Conservation (phyloP, 305 asterid genomes). For the Solanum hybrid region DNA sequence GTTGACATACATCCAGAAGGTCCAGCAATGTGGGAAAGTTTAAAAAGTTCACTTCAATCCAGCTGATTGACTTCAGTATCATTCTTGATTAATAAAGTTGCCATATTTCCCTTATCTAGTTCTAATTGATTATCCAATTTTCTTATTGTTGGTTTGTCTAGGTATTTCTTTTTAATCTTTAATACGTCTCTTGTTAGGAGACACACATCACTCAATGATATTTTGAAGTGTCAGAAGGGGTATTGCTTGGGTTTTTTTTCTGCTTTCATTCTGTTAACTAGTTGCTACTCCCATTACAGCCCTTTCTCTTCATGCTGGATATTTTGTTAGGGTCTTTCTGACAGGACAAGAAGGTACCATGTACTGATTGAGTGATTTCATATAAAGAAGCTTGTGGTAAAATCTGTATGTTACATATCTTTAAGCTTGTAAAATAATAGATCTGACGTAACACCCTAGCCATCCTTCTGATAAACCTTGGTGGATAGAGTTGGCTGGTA, state of each 20-base stretch:
- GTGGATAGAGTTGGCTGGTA: not conserved
- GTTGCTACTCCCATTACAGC: not conserved
- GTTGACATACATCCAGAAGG: constrained; percentile 76
- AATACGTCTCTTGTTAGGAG: not conserved
- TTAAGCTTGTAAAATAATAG: not conserved
- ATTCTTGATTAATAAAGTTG: not conserved
- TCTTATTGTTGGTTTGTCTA: not conserved
- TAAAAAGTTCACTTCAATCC: constrained; percentile 27
- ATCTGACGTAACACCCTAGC: not conserved
- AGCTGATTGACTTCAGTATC: constrained; percentile 9
- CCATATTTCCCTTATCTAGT: not conserved
- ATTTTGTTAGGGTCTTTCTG: not conserved
- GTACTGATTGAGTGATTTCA: not conserved
- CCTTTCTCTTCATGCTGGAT: not conserved
- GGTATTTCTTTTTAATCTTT: not conserved
- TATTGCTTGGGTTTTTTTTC: not conserved
- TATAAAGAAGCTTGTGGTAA: not conserved
- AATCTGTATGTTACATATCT: not conserved
- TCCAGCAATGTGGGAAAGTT: constrained; percentile 49
- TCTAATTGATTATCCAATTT: not conserved
- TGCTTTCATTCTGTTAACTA: not conserved
- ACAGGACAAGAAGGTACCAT: not conserved
- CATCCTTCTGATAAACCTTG: not conserved
- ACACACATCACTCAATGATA: not conserved
- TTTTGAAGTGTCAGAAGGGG: not conserved